Percentiles rank a stretch among this genome's conserved stretches.
These are phyloP conservation scores for Vaccinium corymbosum DNA, from an alignment of 148 eudicot genomes.

Conservation along the genomic window DNA sequence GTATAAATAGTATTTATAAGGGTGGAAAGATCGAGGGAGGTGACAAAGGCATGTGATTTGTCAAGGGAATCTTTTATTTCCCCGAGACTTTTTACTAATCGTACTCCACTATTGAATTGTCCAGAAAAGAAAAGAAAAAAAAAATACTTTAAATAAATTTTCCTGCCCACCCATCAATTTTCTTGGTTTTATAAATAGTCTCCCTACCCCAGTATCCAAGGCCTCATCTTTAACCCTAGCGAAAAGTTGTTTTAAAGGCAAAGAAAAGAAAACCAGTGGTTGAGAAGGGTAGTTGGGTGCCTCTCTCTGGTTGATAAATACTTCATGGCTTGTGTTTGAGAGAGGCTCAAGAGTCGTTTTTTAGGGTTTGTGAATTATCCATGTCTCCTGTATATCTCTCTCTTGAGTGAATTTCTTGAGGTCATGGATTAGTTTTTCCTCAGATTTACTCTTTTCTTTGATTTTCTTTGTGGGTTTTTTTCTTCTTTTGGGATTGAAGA, in stretches of 20 bases:
- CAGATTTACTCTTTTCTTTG: background rate
- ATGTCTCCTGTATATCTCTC: too few relatives aligned
- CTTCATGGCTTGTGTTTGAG: background rate
- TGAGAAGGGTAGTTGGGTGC: constrained; percentile 2
- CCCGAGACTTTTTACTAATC: constrained; percentile 6
- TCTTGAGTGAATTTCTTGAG: background rate
- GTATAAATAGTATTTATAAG: background rate
- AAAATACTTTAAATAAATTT: background rate
- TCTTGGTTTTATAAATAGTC: constrained; percentile 13
- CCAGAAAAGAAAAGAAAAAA: background rate
- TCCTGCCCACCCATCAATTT: background rate
- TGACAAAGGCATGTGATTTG: constrained; percentile 18
- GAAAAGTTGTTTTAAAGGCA: too few relatives aligned
- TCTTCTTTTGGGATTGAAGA: background rate
- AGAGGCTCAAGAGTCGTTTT: background rate
- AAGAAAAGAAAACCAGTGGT: background rate
- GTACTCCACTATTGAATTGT: background rate
- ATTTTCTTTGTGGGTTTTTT: background rate
- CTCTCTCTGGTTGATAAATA: background rate
- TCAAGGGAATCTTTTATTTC: constrained; percentile 11
- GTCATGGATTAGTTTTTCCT: background rate
- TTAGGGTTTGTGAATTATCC: background rate
- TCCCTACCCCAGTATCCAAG: background rate
- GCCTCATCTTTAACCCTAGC: background rate
- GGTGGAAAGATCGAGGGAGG: background rate